These are phyloP conservation scores for Talaromyces sp. DNA, from an alignment of 2,329 filamentous ascomycete species.

Conservation along the genomic window DNA sequence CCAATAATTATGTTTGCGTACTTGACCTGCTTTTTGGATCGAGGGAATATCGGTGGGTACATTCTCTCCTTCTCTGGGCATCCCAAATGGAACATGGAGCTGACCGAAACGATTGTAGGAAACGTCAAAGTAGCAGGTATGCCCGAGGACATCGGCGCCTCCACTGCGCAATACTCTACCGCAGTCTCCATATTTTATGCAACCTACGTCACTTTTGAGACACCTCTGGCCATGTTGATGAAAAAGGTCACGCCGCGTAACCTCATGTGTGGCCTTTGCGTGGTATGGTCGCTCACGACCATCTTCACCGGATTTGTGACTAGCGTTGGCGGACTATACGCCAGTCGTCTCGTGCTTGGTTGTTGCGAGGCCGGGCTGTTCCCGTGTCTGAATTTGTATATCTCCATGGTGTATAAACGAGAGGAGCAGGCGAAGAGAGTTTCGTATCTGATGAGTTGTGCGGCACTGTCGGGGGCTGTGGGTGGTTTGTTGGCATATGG, in stretches of 20 bases:
- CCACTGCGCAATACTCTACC: constrained; percentile 43
- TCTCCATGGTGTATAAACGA: constrained; percentile 41
- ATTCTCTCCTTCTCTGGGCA: background rate
- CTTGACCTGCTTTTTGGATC: constrained; percentile 54
- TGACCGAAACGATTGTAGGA: constrained; percentile 26
- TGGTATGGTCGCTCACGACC: constrained; percentile 50
- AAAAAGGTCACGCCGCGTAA: constrained; percentile 47
- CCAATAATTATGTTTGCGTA: constrained; percentile 57
- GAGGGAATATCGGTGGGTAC: constrained; percentile 52
- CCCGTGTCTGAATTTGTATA: constrained; percentile 38
- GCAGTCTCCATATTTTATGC: constrained; percentile 52
- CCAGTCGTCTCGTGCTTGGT: constrained; percentile 39
- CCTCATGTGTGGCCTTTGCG: constrained; percentile 38
- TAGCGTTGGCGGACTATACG: constrained; percentile 42
- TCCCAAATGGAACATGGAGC: background rate
- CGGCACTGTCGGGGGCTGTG: constrained; percentile 39
- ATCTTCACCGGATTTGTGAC: constrained; percentile 48
- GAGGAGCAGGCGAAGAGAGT: constrained; percentile 42
- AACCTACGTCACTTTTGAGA: constrained; percentile 50
- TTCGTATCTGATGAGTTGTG: constrained; percentile 40
- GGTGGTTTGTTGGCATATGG: constrained; percentile 41
- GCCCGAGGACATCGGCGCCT: constrained; percentile 44
- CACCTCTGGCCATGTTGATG: constrained; percentile 46
- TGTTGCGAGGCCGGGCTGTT: constrained; percentile 40
- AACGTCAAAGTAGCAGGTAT: constrained; percentile 50